Evolutionary conservation across 371 early-diverging fungal species (phyloP), one percentile per base, ranked within the genome.

Genomic region (Coemansia sp.): DNA sequence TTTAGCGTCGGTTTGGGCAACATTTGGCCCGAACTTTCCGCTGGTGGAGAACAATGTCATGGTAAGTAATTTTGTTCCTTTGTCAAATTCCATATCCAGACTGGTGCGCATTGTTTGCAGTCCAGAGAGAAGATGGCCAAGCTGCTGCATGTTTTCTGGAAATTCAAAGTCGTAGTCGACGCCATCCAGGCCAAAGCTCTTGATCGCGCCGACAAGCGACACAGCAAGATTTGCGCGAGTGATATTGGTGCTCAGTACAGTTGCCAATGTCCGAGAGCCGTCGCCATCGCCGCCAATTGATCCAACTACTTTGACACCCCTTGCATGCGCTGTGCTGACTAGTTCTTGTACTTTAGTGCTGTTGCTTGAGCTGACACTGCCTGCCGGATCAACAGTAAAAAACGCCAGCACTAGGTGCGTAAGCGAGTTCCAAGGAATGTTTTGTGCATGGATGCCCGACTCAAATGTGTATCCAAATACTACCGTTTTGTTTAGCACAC

Each of bases 281-380:
- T 87, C 88, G 60, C 86, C 88, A 87, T 89, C 90, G 13, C 92
- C 92, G 32, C 92, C 92, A 23, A 92, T 78, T 4, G 91, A 89
- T 29, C 90, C 74, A 11, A 89, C 65, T 1, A 89, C 87, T 59
- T 88, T 88, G 61, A 87, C 71, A 9, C 69, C 74, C 5, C 77
- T 85, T 21, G 81, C 73, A 11, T 73, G 81, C 4, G 80, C 80
- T 58, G 61, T 21, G 6, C 84, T 83, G 7, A 83, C 62, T 24
- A 74, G 49, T 3, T 44, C 15, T n/a, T 46, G 29, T 1, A 69
- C 51, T 13, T 56, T 65, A 46, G n/a, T 44, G 36, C 51, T 67
- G 49, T 28, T 56, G 3, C 15, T 26, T 3, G 61, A 17, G 5
- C 51, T 64, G 2, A 71, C 76, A 12, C 23, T 51, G 17, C 76